Evolutionary conservation across 176 grass and related monocot genomes (phyloP).

Genomic region (Oryza meyeriana): DNA sequence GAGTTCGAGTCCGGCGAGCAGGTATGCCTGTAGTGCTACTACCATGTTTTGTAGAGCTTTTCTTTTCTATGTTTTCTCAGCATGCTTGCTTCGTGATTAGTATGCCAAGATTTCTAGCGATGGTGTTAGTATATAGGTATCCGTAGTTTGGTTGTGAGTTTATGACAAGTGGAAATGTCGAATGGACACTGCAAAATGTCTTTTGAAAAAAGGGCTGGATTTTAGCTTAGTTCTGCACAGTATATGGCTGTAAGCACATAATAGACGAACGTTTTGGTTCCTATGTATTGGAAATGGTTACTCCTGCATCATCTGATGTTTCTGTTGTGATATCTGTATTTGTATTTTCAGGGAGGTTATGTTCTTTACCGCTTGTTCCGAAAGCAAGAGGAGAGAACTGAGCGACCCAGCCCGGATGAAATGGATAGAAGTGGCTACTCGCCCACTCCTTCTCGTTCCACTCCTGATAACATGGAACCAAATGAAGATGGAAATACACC

Average conservation of each 20-base stretch:
- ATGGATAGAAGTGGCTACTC: conserved; percentile 66
- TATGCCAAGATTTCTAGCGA: background rate
- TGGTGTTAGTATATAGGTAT: background rate
- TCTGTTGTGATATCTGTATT: conserved; percentile 1
- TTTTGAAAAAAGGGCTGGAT: background rate
- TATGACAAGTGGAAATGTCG: background rate
- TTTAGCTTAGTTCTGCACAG: background rate
- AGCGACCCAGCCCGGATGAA: conserved; percentile 51
- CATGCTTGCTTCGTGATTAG: background rate
- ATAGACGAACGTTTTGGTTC: too few relatives aligned
- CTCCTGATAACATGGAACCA: conserved; percentile 53
- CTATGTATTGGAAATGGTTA: conserved; percentile 9
- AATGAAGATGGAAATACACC: conserved; percentile 50
- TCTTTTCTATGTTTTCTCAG: background rate
- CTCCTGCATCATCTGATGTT: background rate
- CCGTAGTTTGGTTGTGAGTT: background rate
- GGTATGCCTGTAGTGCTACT: conserved; percentile 27
- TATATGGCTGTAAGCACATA: background rate
- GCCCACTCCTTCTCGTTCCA: conserved; percentile 62
- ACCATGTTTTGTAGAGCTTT: background rate
- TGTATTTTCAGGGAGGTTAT: conserved; percentile 78
- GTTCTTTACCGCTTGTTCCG: conserved; percentile 84
- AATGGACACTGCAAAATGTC: background rate
- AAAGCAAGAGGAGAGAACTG: conserved; percentile 58
- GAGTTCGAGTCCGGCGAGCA: conserved; percentile 78